These are phyloP conservation scores for Taphrina wiesneri DNA, from an alignment of 1,139 yeast genomes.

Conservation along the genomic window DNA sequence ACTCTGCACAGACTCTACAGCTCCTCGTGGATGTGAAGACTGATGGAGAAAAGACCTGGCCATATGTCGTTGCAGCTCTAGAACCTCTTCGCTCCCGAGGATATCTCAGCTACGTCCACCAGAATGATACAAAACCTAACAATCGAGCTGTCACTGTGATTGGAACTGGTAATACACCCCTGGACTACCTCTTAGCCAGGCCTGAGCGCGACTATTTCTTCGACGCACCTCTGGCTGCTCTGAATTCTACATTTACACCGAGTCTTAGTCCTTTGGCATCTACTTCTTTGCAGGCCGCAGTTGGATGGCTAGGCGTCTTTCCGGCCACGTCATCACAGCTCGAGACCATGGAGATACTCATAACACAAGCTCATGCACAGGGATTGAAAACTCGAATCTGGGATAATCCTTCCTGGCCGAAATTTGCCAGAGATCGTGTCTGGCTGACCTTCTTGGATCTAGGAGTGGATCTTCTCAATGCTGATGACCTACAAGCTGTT, in stretches of 20 bases:
- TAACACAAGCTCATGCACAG: conserved; percentile 47
- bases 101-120: conserved; percentile 48
- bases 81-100: conserved; percentile 46
- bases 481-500: conserved; percentile 49
- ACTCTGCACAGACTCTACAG: conserved; percentile 50
- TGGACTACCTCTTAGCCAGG: conserved; percentile 36
- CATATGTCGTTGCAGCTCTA: conserved; percentile 46
- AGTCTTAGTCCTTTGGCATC: conserved; percentile 41
- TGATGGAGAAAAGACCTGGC: conserved; percentile 47
- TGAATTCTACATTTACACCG: conserved; percentile 36
- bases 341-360: conserved; percentile 41
- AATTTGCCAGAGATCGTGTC: conserved; percentile 45
- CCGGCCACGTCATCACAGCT: conserved; percentile 43
- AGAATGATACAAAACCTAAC: conserved; percentile 39
- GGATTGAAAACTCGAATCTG: conserved; percentile 53
- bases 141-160: conserved; percentile 52
- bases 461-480: conserved; percentile 52
- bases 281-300: conserved; percentile 35
- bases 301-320: conserved; percentile 37
- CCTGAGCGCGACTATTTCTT: conserved; percentile 41
- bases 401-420: conserved; percentile 58
- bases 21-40: conserved; percentile 56
- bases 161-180: conserved; percentile 41
- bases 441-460: conserved; percentile 49
- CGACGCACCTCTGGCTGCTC: conserved; percentile 41